Percentiles rank a stretch among this genome's conserved stretches.
Evolutionary conservation across 2,329 filamentous ascomycete genomes (phyloP).

Genomic region (Claviceps maximensis): DNA sequence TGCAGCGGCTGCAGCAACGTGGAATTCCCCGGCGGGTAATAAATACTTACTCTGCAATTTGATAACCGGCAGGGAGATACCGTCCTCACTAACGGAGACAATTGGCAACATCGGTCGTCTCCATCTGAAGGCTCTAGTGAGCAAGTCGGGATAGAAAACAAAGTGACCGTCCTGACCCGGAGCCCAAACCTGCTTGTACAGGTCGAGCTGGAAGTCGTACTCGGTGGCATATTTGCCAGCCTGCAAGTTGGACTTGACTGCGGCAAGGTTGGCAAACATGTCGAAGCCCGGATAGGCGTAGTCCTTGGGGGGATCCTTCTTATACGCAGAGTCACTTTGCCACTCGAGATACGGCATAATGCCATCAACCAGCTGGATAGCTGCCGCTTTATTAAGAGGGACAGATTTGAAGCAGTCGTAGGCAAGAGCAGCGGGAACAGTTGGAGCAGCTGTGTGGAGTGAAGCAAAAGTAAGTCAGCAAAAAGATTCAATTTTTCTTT

Average conservation of each 20-base stretch:
- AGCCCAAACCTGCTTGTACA: conserved; percentile 36
- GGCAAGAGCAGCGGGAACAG: conserved; percentile 23
- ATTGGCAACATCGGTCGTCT: conserved; percentile 19
- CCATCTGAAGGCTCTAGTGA: conserved; percentile 7
- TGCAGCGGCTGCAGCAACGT: too few species aligned
- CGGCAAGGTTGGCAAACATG: conserved; percentile 30
- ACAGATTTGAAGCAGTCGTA: conserved; percentile 25
- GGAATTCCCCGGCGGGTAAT: too few species aligned
- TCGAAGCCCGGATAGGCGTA: conserved; percentile 38
- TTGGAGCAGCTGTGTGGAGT: conserved; percentile 12
- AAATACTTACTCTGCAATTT: conserved; percentile 10
- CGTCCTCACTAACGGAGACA: conserved; percentile 24
- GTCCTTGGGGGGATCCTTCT: conserved; percentile 36
- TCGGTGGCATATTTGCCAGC: conserved; percentile 34
- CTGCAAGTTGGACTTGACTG: conserved; percentile 29
- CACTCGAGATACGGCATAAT: conserved; percentile 31
- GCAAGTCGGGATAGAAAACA: conserved; percentile 10
- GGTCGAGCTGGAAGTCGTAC: conserved; percentile 39
- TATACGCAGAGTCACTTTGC: conserved; percentile 33
- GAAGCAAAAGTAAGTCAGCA: background rate
- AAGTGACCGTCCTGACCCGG: conserved; percentile 53
- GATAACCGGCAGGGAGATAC: conserved; percentile 9
- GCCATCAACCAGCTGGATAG: conserved; percentile 22
- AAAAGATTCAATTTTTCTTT: background rate
- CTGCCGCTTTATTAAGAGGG: conserved; percentile 23